Percentiles rank a stretch among this genome's conserved stretches.
phyloP scores from a whole-genome alignment of 2,329 filamentous ascomycete genomes.

The Ascochyta clinopodiicola region DNA sequence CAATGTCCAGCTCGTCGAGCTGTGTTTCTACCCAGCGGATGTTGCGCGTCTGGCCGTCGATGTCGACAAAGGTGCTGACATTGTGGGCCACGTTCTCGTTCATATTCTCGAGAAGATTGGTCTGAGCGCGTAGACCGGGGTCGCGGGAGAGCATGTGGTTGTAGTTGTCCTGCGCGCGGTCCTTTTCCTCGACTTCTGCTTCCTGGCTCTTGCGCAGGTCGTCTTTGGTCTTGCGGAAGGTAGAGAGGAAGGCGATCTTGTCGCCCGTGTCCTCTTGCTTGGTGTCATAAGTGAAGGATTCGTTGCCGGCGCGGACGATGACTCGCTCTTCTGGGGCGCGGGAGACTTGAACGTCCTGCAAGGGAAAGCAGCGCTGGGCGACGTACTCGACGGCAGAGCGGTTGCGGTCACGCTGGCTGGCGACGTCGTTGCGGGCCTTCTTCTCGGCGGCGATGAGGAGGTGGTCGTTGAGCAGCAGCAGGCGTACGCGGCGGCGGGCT shows the following conservation, averaged over 20 bases:
- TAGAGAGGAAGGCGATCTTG: slow-evolving; percentile 81
- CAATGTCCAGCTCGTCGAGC: slow-evolving; percentile 94
- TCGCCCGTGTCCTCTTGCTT: slow-evolving; percentile 80
- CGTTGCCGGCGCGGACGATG: slow-evolving; percentile 86
- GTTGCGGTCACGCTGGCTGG: slow-evolving; percentile 53
- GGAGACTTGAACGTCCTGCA: slow-evolving; percentile 90
- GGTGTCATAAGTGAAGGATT: slow-evolving; percentile 93
- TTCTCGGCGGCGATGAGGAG: slow-evolving; percentile 93
- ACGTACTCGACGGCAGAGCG: slow-evolving; percentile 70
- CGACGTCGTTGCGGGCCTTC: slow-evolving; percentile 79
- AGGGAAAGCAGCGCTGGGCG: slow-evolving; percentile 91
- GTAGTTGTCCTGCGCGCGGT: slow-evolving; percentile 82
- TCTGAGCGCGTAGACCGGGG: slow-evolving; percentile 76
- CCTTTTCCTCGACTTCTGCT: slow-evolving; percentile 85
- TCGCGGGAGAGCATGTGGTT: slow-evolving; percentile 85
- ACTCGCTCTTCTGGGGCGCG: slow-evolving; percentile 73
- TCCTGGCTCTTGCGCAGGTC: slow-evolving; percentile 85
- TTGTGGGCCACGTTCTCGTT: slow-evolving; percentile 71
- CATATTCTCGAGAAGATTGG: slow-evolving; percentile 78
- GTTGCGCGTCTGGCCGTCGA: slow-evolving; percentile 95
- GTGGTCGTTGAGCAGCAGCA: slow-evolving; percentile 94
- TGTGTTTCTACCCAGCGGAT: slow-evolving; percentile 94
- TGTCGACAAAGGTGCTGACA: slow-evolving; percentile 81
- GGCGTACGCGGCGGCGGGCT: slow-evolving; percentile 83
- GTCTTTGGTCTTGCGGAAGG: slow-evolving; percentile 91